phyloP scores from a whole-genome alignment of 495 filamentous ascomycete species.

The Hypoxylon perforatum region DNA sequence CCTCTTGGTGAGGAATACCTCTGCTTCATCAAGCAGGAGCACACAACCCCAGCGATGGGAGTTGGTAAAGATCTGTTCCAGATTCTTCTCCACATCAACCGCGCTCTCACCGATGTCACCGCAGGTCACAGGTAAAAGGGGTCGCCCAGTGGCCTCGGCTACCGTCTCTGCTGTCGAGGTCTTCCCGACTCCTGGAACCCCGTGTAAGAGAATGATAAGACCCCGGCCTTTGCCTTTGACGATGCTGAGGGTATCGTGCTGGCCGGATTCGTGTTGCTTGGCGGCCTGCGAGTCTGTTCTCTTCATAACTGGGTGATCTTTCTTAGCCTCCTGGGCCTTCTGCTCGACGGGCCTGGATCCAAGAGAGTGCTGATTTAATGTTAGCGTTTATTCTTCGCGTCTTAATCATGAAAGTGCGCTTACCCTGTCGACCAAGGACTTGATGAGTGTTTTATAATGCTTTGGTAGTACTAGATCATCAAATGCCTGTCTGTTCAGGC shows the following conservation, averaged over 20 bases:
- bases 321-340: slow-evolving; percentile 9
- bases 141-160: slow-evolving; percentile 54
- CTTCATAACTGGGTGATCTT: slow-evolving; percentile 2
- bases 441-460: slow-evolving; percentile 76
- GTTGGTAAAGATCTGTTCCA: slow-evolving; percentile 61
- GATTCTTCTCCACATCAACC: slow-evolving; percentile 28
- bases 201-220: slow-evolving; percentile 59
- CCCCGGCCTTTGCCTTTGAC: slow-evolving; percentile 64
- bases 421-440: slow-evolving; percentile 73
- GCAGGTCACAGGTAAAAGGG: slow-evolving; percentile 61
- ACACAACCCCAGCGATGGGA: slow-evolving; percentile 62
- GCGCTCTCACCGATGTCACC: slow-evolving; percentile 62
- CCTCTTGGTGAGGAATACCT: slow-evolving; percentile 57
- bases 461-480: slow-evolving; percentile 72
- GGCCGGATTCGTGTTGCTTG: slow-evolving; percentile 25
- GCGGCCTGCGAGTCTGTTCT: slow-evolving; percentile 2
- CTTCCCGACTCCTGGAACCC: slow-evolving; percentile 67
- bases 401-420: slow-evolving; percentile 1
- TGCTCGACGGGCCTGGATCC: slow-evolving; percentile 18
- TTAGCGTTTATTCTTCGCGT: slow-evolving; percentile 12
- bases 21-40: slow-evolving; percentile 61
- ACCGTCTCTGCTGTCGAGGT: slow-evolving; percentile 64
- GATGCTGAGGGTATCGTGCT: slow-evolving; percentile 37
- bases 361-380: slow-evolving; percentile 7
- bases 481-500: slow-evolving; percentile 76